Conservation (phyloP, 176 grass and related monocot species). For the Eragrostis curvula region DNA sequence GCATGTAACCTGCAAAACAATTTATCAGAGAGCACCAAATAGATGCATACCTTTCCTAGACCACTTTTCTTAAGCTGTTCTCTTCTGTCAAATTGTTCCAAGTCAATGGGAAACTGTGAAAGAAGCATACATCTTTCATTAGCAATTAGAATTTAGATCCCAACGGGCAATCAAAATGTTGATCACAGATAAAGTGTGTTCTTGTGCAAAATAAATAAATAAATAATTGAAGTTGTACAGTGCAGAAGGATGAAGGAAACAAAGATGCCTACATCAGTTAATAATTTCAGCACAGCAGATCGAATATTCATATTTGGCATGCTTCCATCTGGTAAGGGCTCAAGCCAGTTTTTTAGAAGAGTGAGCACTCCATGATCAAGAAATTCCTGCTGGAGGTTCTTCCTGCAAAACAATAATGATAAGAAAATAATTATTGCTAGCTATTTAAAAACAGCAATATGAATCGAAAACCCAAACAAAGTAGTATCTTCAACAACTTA, state of each 20-base stretch:
- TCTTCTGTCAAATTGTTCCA: conserved; percentile 87
- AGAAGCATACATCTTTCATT: conserved; percentile 35
- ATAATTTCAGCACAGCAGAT: conserved; percentile 83
- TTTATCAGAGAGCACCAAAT: background rate
- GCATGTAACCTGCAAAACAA: conserved; percentile 4
- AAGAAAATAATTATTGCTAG: conserved; percentile 23
- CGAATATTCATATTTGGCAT: conserved; percentile 97
- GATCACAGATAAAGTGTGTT: background rate
- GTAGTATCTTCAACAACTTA: conserved; percentile 49
- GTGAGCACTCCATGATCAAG: conserved; percentile 95
- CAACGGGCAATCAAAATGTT: conserved; percentile 1
- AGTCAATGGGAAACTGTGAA: conserved; percentile 88
- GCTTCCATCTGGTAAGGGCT: conserved; percentile 92
- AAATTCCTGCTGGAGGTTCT: conserved; percentile 98
- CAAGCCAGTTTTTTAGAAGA: conserved; percentile 94
- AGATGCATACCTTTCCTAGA: conserved; percentile 77
- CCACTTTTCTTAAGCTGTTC: conserved; percentile 98
- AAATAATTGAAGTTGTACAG: background rate
- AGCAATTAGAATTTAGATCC: conserved; percentile 40
- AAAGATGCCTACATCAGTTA: conserved; percentile 68
- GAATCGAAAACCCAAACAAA: background rate
- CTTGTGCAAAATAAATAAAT: background rate
- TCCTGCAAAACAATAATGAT: conserved; percentile 60
- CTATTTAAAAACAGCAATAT: conserved; percentile 2
- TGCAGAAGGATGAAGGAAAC: conserved; percentile 15